Base-by-base conservation (phyloP, 345 rosid species). In the Ceriops zippeliana region DNA sequence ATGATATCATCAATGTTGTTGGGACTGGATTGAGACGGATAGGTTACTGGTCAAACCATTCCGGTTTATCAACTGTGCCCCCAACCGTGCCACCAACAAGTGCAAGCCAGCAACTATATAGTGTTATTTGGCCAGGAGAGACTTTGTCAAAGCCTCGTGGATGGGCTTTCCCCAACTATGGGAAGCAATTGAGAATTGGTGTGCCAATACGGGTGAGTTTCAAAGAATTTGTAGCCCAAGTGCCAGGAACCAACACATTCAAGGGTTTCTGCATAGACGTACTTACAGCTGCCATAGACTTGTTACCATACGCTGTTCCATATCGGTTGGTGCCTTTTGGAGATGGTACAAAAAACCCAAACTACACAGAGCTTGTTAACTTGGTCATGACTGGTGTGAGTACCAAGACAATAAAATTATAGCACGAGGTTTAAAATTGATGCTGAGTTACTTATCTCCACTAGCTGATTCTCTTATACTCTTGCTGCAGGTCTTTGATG, bases 41-140 rank as follows among this genome's bases (percentile, higher is more conserved):
- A 62, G 98, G 98, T 67, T 89, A 85, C 80, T 93, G 98, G 98
- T 91, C 97, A 35, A 91, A 91, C 76, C 82, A 84, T 81, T 83
- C 99, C 34, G 96, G 93, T 71, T 86, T 95, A 72, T 88, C 97
- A 32, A 78, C 76, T n/a, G 54, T 71, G 57, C 68, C 87, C 74
- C 99, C 97, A 0, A 97, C 26, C 1, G 26, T 24, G 67, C 78
- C 84, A 63, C 86, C 90, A 35, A 91, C 96, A 57, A 83, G 67
- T 62, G 63, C 76, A 70, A 86, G 46, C 79, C 96, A 82, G 76
- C 70, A 89, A 22, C 78, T 95, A 26, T 70, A 79, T 60, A 62
- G 65, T 64, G 97, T 87, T 63, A 87, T 95, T 62, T 95, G 99
- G 99, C 99, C 97, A 0, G 99, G 98, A 52, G 99, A 91, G 70